Percentiles rank a stretch among this genome's conserved stretches.
Evolutionary conservation across 2,329 filamentous ascomycete genomes (phyloP).

Genomic region (Alternaria ethzedia): DNA sequence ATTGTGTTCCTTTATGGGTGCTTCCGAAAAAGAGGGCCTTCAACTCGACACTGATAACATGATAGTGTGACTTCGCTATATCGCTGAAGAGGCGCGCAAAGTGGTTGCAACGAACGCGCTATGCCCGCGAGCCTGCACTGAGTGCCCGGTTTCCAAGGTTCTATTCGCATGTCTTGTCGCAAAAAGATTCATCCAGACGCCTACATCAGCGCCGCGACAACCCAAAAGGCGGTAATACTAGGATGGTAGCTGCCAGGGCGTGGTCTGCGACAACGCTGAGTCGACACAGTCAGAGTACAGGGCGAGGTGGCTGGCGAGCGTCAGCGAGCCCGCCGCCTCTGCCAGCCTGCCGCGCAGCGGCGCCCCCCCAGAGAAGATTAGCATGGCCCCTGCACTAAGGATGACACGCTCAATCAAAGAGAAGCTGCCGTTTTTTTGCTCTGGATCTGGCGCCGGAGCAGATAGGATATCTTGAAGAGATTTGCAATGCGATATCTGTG

Average conservation of each 20-base stretch:
- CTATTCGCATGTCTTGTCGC: background rate
- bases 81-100: background rate
- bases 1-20: background rate
- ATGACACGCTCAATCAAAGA: slow-evolving; percentile 68
- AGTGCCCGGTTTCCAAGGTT: background rate
- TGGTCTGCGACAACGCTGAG: background rate
- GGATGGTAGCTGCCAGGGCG: background rate
- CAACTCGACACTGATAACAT: rapidly evolving
- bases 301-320: background rate
- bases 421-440: slow-evolving; percentile 44
- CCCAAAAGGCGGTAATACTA: background rate
- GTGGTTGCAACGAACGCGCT: background rate
- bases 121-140: background rate
- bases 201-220: background rate
- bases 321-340: background rate
- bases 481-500: background rate
- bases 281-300: background rate
- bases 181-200: background rate
- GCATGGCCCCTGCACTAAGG: slow-evolving; percentile 77
- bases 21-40: background rate
- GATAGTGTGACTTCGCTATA: background rate
- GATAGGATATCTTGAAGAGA: background rate
- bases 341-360: background rate
- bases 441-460: background rate
- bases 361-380: slow-evolving; percentile 24